A percentile compares a stretch with the other conserved stretches of the same genome.
phyloP scores from a whole-genome alignment of 257 asterid genomes.

The Salvia splendens region DNA sequence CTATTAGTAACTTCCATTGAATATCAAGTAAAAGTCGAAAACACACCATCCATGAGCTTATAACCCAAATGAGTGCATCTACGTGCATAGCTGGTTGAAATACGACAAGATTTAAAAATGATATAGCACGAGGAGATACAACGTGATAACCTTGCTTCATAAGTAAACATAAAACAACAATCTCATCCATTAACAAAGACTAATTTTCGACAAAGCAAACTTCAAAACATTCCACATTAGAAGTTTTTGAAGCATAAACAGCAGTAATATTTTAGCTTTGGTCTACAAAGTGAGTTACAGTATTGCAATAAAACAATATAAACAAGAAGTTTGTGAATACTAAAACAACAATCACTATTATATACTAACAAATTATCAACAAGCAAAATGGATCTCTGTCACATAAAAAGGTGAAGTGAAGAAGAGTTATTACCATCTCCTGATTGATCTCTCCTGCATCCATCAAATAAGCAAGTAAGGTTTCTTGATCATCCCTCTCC shows the following conservation, averaged over 20 bases:
- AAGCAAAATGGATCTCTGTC: slow-evolving; percentile 6
- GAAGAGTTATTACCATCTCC: slow-evolving; percentile 55
- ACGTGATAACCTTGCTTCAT: no score
- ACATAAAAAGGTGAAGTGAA: slow-evolving; percentile 9
- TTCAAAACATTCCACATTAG: not conserved
- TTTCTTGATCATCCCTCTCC: slow-evolving; percentile 43
- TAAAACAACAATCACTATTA: no score
- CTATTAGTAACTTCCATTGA: not conserved
- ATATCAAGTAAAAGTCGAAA: not conserved
- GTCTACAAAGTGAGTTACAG: slow-evolving; percentile 1
- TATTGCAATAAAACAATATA: not conserved
- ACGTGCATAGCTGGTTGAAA: not conserved
- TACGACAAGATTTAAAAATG: not conserved
- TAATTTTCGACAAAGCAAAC: not conserved
- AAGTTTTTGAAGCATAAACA: not conserved
- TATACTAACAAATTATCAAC: not conserved
- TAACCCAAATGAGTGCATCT: no score
- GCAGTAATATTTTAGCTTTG: slow-evolving; percentile 8
- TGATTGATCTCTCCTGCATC: slow-evolving; percentile 53
- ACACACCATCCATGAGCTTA: no score
- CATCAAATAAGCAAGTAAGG: slow-evolving; percentile 47
- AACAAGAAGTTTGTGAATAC: not conserved
- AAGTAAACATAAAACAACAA: no score
- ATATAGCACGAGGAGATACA: no score
- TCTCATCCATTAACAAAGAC: not conserved